These are phyloP conservation scores for Stephania cephalantha DNA, from an alignment of 164 flowering plant species.

Conservation along the genomic window DNA sequence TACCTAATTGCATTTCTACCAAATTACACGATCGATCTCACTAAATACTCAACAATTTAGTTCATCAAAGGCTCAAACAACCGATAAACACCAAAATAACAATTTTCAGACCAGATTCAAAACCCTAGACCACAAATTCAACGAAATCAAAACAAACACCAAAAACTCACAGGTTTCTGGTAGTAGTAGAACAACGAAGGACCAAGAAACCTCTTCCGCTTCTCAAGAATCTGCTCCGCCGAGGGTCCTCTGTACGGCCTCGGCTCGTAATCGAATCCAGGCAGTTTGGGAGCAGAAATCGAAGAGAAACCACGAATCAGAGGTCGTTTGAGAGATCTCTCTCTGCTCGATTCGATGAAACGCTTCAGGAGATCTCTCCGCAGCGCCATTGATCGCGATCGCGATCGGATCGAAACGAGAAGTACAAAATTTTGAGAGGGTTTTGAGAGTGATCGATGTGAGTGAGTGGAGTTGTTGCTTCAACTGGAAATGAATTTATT, in stretches of 20 bases:
- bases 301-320: constrained; percentile 16
- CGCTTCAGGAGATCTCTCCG: constrained; percentile 26
- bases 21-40: neutral
- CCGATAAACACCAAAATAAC: neutral
- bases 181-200: constrained; percentile 83
- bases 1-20: neutral
- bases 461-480: too few species aligned
- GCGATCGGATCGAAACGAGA: neutral
- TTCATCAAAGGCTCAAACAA: neutral
- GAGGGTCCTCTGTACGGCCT: constrained; percentile 62
- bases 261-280: constrained; percentile 73
- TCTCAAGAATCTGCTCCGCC: constrained; percentile 61
- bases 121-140: neutral
- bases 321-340: constrained; percentile 7
- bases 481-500: neutral
- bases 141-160: neutral
- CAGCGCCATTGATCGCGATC: constrained; percentile 27
- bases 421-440: neutral
- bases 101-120: neutral
- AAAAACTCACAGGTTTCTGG: constrained; percentile 66
- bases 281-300: constrained; percentile 42
- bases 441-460: neutral
- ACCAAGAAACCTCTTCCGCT: constrained; percentile 75
- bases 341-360: constrained; percentile 11
- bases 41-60: neutral